Base-by-base conservation (phyloP, 2,329 filamentous ascomycete species). In the Alternaria viburni region DNA sequence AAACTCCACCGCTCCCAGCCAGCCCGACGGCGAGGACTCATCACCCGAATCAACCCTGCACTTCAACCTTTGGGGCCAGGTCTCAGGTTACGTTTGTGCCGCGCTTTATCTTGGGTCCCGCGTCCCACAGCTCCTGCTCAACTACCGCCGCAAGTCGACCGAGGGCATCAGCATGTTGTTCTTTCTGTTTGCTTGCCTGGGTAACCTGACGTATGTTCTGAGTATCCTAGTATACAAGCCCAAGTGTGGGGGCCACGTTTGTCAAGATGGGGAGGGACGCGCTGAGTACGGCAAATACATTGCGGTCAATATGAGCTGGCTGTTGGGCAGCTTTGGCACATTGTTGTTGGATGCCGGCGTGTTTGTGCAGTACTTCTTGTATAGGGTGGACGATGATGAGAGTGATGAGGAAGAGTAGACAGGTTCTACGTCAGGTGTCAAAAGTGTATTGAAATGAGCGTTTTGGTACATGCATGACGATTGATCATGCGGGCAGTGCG, bases 131-230 rank as follows among this genome's bases (percentile, higher is more conserved):
- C 85, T 99, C 2, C 85, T 97, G 8, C 88, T 98, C 57, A 99
- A 98, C 80, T 97, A 93, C 83, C 89, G 92, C 19, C 90, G 96
- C 66, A 97, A 97, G 82, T 94, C 91, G 46, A 97, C 94, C 1
- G 94, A 98, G 59, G 96, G 96, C 4, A 90, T 99, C 19, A 95
- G 92, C 68, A 89, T 97, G 82, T 86, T 98, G 11, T 99, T 98
- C 82, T 98, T 98, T 83, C 84, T 98, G 21, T 98, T 99, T 78
- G 96, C 96, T 5, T 98, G 95, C 77, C 88, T 98, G 6, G 96
- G 96, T 3, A 99, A 99, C 78, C 80, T 97, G 68, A 97, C 94
- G 0, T 98, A 96, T 74, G 94, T 97, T 17, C 83, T 97, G 41
- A 94, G 91, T 41, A 98, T 99, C 70, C 86, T 98, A 67, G 94